Conservation (phyloP, 179 eudicot species). For the Nepenthes alata region DNA sequence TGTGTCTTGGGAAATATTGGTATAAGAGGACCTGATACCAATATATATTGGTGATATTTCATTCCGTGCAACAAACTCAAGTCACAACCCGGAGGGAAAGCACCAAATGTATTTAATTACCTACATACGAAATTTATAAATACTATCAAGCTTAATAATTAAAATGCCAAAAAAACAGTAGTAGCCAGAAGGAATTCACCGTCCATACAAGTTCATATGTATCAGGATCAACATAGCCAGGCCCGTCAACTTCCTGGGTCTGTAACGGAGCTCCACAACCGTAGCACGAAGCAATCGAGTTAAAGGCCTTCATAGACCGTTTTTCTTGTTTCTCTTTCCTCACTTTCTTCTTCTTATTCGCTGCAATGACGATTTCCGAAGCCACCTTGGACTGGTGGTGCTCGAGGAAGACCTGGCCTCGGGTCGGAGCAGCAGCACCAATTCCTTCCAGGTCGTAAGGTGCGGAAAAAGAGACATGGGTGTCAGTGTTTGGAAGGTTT, state of each 20-base stretch:
- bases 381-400: constrained; percentile 44
- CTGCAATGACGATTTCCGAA: constrained; percentile 25
- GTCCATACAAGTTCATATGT: constrained; percentile 58
- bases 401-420: constrained; percentile 61
- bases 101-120: too few relatives aligned
- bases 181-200: neutral
- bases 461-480: constrained; percentile 10
- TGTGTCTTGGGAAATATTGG: too few relatives aligned
- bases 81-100: too few relatives aligned
- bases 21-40: too few relatives aligned
- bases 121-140: too few relatives aligned
- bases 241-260: constrained; percentile 53
- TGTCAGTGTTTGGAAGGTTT: constrained; percentile 9
- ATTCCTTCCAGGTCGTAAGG: constrained; percentile 35
- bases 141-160: too few relatives aligned
- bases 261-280: constrained; percentile 97
- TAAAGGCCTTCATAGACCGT: constrained; percentile 20
- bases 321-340: constrained; percentile 24
- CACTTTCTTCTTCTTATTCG: constrained; percentile 28
- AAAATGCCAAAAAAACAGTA: neutral
- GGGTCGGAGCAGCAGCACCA: constrained; percentile 65
- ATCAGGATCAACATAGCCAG: constrained; percentile 72
- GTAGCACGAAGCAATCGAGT: constrained; percentile 40
- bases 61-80: too few relatives aligned
- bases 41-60: too few relatives aligned